Evolutionary conservation across 768 basidiomycete genomes (phyloP).

Genomic region (Russula olivacea): DNA sequence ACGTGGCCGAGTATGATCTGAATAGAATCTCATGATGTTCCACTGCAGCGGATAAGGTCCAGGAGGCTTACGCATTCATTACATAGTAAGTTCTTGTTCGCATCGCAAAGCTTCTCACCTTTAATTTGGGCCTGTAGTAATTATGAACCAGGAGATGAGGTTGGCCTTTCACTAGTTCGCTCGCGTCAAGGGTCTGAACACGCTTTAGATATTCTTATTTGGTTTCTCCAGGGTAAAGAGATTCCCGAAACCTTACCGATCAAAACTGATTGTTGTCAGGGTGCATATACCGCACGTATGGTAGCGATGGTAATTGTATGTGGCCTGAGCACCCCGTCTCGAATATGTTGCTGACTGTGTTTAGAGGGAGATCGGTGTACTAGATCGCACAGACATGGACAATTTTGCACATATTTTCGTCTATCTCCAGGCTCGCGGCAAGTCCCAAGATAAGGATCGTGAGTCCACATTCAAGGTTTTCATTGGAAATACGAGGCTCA

Average conservation of each 20-base stretch:
- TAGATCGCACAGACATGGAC: slow-evolving; percentile 68
- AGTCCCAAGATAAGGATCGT: slow-evolving; percentile 44
- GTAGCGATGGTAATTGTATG: slow-evolving; percentile 62
- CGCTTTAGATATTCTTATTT: slow-evolving; percentile 61
- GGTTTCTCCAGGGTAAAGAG: slow-evolving; percentile 67
- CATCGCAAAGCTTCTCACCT: not conserved
- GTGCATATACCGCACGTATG: slow-evolving; percentile 74
- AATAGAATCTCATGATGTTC: slow-evolving; percentile 5
- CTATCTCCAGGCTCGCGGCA: slow-evolving; percentile 55
- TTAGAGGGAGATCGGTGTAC: slow-evolving; percentile 65
- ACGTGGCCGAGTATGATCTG: slow-evolving; percentile 4
- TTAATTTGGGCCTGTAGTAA: slow-evolving; percentile 41
- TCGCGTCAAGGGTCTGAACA: not conserved
- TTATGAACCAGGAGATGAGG: slow-evolving; percentile 67
- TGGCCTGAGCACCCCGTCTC: not conserved
- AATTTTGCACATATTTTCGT: slow-evolving; percentile 60
- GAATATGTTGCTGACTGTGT: slow-evolving; percentile 10
- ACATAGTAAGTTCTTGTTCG: slow-evolving; percentile 52
- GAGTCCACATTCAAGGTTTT: not conserved
- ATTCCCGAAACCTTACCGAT: not conserved
- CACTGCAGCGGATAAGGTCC: slow-evolving; percentile 59
- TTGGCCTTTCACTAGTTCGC: slow-evolving; percentile 26
- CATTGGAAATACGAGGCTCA: not conserved
- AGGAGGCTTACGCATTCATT: slow-evolving; percentile 77
- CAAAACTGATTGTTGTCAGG: slow-evolving; percentile 36